Evolutionary conservation across 2,329 filamentous ascomycete genomes (phyloP), one percentile per base, ranked within the genome.

Genomic region (Escovopsis sp.): DNA sequence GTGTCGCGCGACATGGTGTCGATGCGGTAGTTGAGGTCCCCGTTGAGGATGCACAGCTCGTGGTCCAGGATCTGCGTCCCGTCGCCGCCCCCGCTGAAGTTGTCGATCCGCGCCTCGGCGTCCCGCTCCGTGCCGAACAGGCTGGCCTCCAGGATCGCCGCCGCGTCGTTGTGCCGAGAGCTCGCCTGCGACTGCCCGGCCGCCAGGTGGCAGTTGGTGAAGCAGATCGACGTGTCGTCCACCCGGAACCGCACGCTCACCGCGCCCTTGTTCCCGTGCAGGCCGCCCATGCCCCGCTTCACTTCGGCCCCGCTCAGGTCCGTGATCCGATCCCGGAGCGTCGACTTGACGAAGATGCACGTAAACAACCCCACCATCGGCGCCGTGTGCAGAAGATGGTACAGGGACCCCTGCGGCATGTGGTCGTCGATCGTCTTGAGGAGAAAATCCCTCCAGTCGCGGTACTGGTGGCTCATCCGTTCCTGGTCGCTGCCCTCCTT

Each of bases 1-100:
- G 84, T 87, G 53, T 96, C 86, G 39, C 91, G 84, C 14, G 86
- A 86, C 76, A 96, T 95, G 20, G 88, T 87, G 59, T 98, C 91
- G 54, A 98, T 96, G 47, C 91, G 87, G 60, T 98, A 98, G 62
- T 98, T 98, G 39, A 98, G 71, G 58, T 98, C 91, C 25, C 91
- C 91, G 53, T 96, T 96, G 35, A 96, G 65, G 38, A 98, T 78
- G 59, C 89, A 95, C n/a, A 98, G 81, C 62, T 98, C 91, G 56
- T 98, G 91, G 55, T 98, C 91, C 44, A 96, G 70, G 44, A 98
- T 84, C 81, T 95, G 87, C 34, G 79, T 81, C 7, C 91, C 91
- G 57, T 98, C 91, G 36, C 91, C 91, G n/a, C 91, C 91, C 24
- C 86, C 84, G 7, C 87, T 74, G 55, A 81, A 98, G 48, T 77